Evolutionary conservation across 2,329 filamentous ascomycete genomes (phyloP).

Genomic region (Nigrospora osmanthi): DNA sequence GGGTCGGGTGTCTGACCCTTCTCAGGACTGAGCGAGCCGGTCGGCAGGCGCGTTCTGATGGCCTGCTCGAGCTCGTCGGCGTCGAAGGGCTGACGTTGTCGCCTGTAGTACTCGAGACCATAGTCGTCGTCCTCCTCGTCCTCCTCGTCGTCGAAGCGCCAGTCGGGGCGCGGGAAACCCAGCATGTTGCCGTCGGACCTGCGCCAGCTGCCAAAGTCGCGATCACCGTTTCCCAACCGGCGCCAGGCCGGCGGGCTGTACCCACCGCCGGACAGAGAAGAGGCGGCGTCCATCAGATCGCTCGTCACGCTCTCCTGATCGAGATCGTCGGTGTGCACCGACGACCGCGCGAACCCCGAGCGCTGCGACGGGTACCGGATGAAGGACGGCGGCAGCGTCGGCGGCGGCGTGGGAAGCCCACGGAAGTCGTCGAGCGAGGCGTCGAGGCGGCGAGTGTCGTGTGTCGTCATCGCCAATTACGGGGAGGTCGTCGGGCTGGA

Average conservation of each 20-base stretch:
- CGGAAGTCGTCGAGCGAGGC: slow-evolving; percentile 43
- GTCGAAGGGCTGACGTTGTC: slow-evolving; percentile 4
- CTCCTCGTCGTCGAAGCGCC: slow-evolving; percentile 10
- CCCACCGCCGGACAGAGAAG: slow-evolving; percentile 40
- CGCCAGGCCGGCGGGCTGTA: slow-evolving; percentile 56
- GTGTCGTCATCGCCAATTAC: slow-evolving; percentile 4
- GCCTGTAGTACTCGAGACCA: slow-evolving; percentile 11
- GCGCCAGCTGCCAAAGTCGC: slow-evolving; percentile 54
- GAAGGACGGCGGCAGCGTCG: slow-evolving; percentile 26
- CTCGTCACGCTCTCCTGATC: slow-evolving; percentile 27
- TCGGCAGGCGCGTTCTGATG: slow-evolving; percentile 45
- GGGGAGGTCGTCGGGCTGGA: slow-evolving; percentile 10
- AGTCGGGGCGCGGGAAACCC: slow-evolving; percentile 26
- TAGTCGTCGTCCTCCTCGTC: slow-evolving; percentile 18
- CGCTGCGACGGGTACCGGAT: slow-evolving; percentile 29
- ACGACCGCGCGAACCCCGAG: slow-evolving; percentile 31
- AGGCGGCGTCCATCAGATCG: slow-evolving; percentile 15
- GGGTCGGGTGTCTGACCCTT: slow-evolving; percentile 43
- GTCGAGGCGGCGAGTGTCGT: slow-evolving; percentile 28
- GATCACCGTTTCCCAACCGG: slow-evolving; percentile 50
- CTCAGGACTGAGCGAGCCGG: slow-evolving; percentile 48
- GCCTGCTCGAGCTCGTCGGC: slow-evolving; percentile 41
- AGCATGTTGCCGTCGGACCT: slow-evolving; percentile 42
- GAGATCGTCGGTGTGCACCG: slow-evolving; percentile 27
- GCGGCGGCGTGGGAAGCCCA: slow-evolving; percentile 35